phyloP scores from a whole-genome alignment of 2,329 filamentous ascomycete genomes.

The Dothistroma pini region DNA sequence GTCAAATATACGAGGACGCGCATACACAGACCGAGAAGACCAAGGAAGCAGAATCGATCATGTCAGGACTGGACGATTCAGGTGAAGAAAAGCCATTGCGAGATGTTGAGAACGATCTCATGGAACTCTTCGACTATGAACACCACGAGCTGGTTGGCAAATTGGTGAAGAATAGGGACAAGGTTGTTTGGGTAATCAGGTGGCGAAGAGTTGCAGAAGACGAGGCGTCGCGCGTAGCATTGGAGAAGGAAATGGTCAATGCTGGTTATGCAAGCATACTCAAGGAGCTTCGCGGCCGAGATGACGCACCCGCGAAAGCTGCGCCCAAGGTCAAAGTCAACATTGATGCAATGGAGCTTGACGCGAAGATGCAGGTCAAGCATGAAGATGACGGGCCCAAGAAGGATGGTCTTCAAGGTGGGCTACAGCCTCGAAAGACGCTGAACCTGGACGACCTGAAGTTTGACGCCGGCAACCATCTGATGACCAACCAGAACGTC shows the following conservation, averaged over 20 bases:
- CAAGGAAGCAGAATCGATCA: conserved; percentile 72
- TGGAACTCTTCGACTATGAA: conserved; percentile 98
- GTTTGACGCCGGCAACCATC: conserved; percentile 96
- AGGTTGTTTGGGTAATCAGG: conserved; percentile 91
- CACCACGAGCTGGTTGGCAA: conserved; percentile 89
- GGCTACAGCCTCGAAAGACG: conserved; percentile 77
- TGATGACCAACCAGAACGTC: conserved; percentile 99
- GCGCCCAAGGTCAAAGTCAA: conserved; percentile 75
- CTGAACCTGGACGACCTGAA: conserved; percentile 95
- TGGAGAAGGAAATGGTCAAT: conserved; percentile 89
- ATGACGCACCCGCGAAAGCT: conserved; percentile 53
- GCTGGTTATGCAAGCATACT: conserved; percentile 83
- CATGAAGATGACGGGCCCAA: conserved; percentile 52
- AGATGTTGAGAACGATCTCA: conserved; percentile 96
- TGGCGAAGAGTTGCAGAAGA: conserved; percentile 79
- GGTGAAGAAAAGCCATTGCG: conserved; percentile 81
- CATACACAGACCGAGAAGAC: conserved; percentile 94
- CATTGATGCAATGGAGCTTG: conserved; percentile 76
- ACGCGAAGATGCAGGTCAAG: conserved; percentile 43
- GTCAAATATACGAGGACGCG: conserved; percentile 80
- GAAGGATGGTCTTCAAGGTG: conserved; percentile 71
- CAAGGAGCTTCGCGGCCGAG: conserved; percentile 78
- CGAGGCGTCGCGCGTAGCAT: conserved; percentile 64
- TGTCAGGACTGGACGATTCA: conserved; percentile 68
- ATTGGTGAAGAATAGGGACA: conserved; percentile 86